Base-by-base conservation (phyloP, 768 basidiomycete species). In the Tylopilus felleus region DNA sequence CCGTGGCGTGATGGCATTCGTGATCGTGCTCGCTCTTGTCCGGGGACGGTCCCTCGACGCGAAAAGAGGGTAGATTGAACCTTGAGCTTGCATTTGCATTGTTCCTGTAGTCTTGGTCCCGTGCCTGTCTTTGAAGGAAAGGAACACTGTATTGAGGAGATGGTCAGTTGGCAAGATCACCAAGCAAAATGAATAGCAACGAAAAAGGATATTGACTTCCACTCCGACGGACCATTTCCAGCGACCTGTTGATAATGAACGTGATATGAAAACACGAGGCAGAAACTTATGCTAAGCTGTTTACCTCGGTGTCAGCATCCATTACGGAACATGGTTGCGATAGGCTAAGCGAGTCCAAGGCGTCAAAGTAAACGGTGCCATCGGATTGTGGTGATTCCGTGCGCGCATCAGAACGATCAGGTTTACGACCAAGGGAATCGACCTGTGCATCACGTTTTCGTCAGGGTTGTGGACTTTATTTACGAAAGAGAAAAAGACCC, bases 291-390 rank as follows among this genome's bases (percentile, higher is more conserved):
- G 19, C 38, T 39, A 21, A 21, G 38, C 19, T 9, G 38, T 2
- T 60, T 56, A 56, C 62, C 55, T 56, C 52, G 38, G 35, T 22
- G 39, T 58, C 51, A 22, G 46, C 39, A 35, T 48, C 52, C 23
- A 47, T 45, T 25, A 51, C 28, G 29, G 49, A 53, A 43, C 22
- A 49, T 1, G 55, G 53, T 40, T 22, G 50, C 8, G 53, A 56
- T 9, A n/a, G 13, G 47, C 53, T 51, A 13, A 60, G 16, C 17
- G 52, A 49, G 13, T 65, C 66, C 29, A 68, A 7, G 19, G 63
- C 59, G 23, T 63, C 59, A 51, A 64, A 68, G 51, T 68, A 65
- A n/a, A 68, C 29, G 0, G 66, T 68, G 25, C 39, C 48, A 14
- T 52, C 46, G 1, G 67, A 65, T 19, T 16, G 22, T 4, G 56